Evolutionary conservation across 352 stramenopile species (phyloP).

Genomic region (Phytophthora multivora): DNA sequence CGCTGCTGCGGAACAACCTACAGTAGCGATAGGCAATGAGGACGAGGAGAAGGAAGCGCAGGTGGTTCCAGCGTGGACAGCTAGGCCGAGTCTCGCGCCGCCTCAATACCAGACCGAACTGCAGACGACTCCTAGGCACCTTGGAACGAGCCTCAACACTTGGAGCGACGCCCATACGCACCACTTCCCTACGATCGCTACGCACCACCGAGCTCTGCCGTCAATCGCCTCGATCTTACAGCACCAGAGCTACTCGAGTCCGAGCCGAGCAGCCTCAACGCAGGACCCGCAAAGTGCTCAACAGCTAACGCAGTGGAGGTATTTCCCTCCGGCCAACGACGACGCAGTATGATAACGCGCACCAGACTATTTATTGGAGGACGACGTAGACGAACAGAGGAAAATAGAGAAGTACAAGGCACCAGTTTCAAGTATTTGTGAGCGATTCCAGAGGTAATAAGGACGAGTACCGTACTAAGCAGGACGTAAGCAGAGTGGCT

Average conservation of each 20-base stretch:
- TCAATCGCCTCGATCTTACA: conserved; percentile 49
- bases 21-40: conserved; percentile 10
- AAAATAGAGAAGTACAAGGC: background rate
- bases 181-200: conserved; percentile 26
- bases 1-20: background rate
- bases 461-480: too few relatives aligned
- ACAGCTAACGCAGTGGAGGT: conserved; percentile 24
- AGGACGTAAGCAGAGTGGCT: too few relatives aligned
- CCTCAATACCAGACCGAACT: conserved; percentile 7
- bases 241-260: conserved; percentile 42
- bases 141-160: background rate
- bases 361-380: conserved; percentile 15
- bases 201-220: conserved; percentile 37
- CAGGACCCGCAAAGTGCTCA: conserved; percentile 2
- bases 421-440: too few relatives aligned
- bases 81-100: conserved; percentile 21
- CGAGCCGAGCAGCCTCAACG: conserved; percentile 37
- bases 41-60: conserved; percentile 23
- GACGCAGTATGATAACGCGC: conserved; percentile 2
- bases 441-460: too few relatives aligned
- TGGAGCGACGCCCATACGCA: conserved; percentile 1
- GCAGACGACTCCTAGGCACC: background rate
- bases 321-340: conserved; percentile 33
- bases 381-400: background rate
- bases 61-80: conserved; percentile 11